Evolutionary conservation across 106 monocot genomes (phyloP).

Genomic region (Allium sativum): DNA sequence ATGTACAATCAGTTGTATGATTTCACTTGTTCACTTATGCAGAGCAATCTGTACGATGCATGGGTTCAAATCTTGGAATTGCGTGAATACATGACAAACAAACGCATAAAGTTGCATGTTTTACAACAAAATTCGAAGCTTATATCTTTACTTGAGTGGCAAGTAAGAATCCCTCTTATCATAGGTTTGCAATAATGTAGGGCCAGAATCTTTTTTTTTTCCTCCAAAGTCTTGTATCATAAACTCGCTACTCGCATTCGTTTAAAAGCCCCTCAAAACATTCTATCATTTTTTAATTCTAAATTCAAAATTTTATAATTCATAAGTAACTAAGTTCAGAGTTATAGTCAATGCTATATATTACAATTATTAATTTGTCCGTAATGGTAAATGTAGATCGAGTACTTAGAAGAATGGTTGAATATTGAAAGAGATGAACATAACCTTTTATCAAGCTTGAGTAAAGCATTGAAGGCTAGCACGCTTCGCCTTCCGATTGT

Average conservation of each 20-base stretch:
- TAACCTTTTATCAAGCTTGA: conserved; percentile 34
- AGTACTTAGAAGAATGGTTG: conserved; percentile 40
- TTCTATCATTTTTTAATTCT: no score
- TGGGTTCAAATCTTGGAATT: conserved; percentile 36
- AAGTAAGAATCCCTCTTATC: conserved; percentile 25
- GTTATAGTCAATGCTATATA: no score
- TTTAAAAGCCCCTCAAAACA: no score
- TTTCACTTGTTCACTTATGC: conserved; percentile 8
- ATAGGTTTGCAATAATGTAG: no score
- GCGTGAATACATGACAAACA: conserved; percentile 39
- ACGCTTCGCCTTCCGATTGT: conserved; percentile 51
- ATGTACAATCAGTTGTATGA: background rate
- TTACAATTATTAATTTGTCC: no score
- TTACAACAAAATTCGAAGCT: conserved; percentile 49
- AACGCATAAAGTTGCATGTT: conserved; percentile 43
- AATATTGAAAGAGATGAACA: conserved; percentile 28
- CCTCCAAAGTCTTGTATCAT: no score
- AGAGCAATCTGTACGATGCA: conserved; percentile 52
- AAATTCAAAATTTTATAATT: no score
- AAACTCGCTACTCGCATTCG: no score
- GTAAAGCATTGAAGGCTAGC: conserved; percentile 39
- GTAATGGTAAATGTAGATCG: conserved; percentile 25
- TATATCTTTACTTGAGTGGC: conserved; percentile 52
- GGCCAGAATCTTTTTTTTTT: no score
- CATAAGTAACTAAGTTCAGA: no score